phyloP scores from a whole-genome alignment of 1,139 yeast genomes.

The Nakaseomyces bracarensis region DNA sequence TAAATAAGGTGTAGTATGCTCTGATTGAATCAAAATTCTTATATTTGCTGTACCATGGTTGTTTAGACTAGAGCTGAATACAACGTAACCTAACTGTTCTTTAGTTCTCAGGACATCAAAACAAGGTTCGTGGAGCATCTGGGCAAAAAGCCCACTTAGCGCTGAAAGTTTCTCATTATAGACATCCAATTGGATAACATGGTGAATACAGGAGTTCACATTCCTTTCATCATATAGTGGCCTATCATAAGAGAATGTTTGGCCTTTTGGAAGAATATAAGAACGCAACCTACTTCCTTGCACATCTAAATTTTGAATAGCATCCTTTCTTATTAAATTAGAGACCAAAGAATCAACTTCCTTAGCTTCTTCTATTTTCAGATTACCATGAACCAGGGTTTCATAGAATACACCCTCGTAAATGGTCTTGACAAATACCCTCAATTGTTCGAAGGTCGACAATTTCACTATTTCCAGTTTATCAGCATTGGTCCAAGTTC shows the following conservation, averaged over 20 bases:
- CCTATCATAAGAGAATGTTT: conserved; percentile 43
- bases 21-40: conserved; percentile 79
- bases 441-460: conserved; percentile 45
- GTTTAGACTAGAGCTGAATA: conserved; percentile 63
- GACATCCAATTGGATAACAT: conserved; percentile 60
- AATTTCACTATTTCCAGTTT: conserved; percentile 46
- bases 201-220: conserved; percentile 78
- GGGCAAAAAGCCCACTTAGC: conserved; percentile 57
- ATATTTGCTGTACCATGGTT: conserved; percentile 71
- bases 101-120: conserved; percentile 84
- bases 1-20: conserved; percentile 63
- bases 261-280: conserved; percentile 39
- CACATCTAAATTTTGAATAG: conserved; percentile 17
- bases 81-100: conserved; percentile 88
- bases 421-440: conserved; percentile 41
- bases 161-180: conserved; percentile 37
- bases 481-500: conserved; percentile 56
- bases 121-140: conserved; percentile 75
- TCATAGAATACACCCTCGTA: conserved; percentile 48
- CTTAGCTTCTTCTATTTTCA: conserved; percentile 48
- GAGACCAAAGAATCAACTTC: conserved; percentile 39
- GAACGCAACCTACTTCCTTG: conserved; percentile 40
- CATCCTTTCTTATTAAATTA: conserved; percentile 20
- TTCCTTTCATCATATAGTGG: conserved; percentile 57
- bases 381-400: conserved; percentile 72